Evolutionary conservation across 2,329 filamentous ascomycete genomes (phyloP), one percentile per base, ranked within the genome.

Genomic region (Monosporascus sp.): DNA sequence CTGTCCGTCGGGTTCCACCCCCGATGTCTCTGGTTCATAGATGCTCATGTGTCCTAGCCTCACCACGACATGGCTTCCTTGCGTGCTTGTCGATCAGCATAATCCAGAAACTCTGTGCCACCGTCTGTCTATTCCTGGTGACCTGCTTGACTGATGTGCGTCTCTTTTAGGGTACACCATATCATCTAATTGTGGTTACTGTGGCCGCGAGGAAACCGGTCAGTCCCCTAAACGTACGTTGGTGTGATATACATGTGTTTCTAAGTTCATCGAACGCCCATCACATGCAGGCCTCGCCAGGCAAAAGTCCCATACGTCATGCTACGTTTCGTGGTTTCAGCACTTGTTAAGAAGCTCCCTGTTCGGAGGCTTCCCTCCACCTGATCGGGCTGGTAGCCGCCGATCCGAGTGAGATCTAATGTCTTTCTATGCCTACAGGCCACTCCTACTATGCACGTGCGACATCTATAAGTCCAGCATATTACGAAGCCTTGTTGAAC

Each of bases 401-500:
- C 62, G 56, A 59, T 62, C 59, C 58, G 57, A 59, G 54, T 51
- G 57, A 54, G 49, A 42, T 63, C 67, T 70, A 52, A 65, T 62
- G 49, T 61, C 54, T 47, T 39, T 55, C 44, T 34, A 47, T 48
- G 27, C 51, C 44, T 55, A 27, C 62, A 90, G 89, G 86, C 62
- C 86, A 80, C 64, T 87, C 84, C 27, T 92, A 90, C 70, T 91
- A 89, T 72, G 82, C 82, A 38, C 76, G 75, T 48, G 77, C 86
- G 48, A 77, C 75, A 45, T 80, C 76, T 24, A 69, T 93, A 62
- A 84, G 78, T 47, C 77, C 85, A 6, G 71, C 74, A 1, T 83
- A 89, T 62, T 94, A 94, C 62, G 86, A 93, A 67, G 73, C 68
- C 44, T 75, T 94, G 38, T 73, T 93, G 45, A 82, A 91, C 68